A percentile compares a stretch with the other conserved stretches of the same genome.
phyloP scores from a whole-genome alignment of 1,284 basidiomycete species.

The Moesziomyces parantarcticus region DNA sequence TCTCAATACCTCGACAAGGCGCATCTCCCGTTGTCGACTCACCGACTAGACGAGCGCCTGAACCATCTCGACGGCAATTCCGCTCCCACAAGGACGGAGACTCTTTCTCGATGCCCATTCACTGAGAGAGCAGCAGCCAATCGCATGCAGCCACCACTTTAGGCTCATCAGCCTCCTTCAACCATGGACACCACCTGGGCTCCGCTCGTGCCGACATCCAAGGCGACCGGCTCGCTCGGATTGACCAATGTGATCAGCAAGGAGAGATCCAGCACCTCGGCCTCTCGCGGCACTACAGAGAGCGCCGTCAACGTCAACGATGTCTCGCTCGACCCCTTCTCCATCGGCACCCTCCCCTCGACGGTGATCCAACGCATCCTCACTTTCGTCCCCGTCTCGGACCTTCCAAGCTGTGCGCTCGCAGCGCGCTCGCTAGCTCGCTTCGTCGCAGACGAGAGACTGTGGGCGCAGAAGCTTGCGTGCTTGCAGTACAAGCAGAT shows the following conservation, averaged over 20 bases:
- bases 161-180: too few relatives aligned
- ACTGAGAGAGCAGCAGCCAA: background rate
- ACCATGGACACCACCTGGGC: slow-evolving; percentile 48
- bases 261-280: slow-evolving; percentile 12
- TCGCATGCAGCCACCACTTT: background rate
- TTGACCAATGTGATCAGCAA: background rate
- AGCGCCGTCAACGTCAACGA: slow-evolving; percentile 17
- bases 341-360: slow-evolving; percentile 40
- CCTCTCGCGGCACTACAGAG: slow-evolving; percentile 1
- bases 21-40: too few relatives aligned
- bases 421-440: slow-evolving; percentile 43
- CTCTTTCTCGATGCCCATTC: background rate
- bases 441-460: slow-evolving; percentile 51
- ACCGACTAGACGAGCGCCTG: too few relatives aligned
- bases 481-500: slow-evolving; percentile 46
- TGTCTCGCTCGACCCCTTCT: slow-evolving; percentile 41
- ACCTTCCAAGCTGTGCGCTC: slow-evolving; percentile 42
- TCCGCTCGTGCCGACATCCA: slow-evolving; percentile 40
- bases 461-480: slow-evolving; percentile 49
- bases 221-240: slow-evolving; percentile 6
- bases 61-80: too few relatives aligned
- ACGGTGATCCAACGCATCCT: slow-evolving; percentile 46
- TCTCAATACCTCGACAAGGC: too few relatives aligned
- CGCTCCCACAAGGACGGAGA: too few relatives aligned
- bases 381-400: slow-evolving; percentile 34